phyloP scores from a whole-genome alignment of 2,329 filamentous ascomycete species.

The Pleurostoma richardsiae region DNA sequence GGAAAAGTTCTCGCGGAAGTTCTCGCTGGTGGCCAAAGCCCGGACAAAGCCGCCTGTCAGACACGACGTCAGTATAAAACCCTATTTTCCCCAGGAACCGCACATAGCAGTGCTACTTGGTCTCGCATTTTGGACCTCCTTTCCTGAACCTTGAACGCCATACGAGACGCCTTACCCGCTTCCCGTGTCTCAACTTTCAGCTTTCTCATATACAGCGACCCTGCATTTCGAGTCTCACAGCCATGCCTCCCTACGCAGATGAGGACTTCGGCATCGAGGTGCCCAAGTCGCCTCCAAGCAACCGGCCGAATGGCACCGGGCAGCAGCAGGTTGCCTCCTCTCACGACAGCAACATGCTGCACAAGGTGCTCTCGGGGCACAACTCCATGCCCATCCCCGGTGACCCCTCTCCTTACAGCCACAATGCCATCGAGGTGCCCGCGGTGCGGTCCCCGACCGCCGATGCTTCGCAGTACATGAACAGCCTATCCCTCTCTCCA shows the following conservation, averaged over 20 bases:
- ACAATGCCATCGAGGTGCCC: slow-evolving; percentile 62
- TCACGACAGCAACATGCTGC: background rate
- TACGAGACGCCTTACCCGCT: too few species aligned
- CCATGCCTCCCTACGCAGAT: slow-evolving; percentile 57
- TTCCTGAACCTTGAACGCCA: too few species aligned
- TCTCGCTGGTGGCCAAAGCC: too few species aligned
- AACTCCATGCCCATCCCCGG: background rate
- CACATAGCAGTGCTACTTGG: too few species aligned
- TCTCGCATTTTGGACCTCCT: too few species aligned
- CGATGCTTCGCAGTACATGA: slow-evolving; percentile 66
- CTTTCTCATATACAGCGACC: too few species aligned
- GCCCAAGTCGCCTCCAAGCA: slow-evolving; percentile 3
- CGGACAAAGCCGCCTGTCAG: too few species aligned
- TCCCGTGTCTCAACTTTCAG: too few species aligned
- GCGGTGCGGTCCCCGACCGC: slow-evolving; percentile 64
- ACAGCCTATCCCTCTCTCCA: slow-evolving; percentile 63
- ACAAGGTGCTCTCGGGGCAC: background rate
- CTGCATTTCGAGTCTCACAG: too few species aligned
- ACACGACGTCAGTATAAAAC: too few species aligned
- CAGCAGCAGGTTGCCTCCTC: slow-evolving; percentile 13
- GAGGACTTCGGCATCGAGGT: slow-evolving; percentile 42
- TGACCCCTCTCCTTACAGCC: slow-evolving; percentile 32
- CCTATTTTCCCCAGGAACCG: too few species aligned
- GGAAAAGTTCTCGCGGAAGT: too few species aligned
- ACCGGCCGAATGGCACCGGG: slow-evolving; percentile 1